Conservation (phyloP, 164 flowering plant genomes). For the Piper longum region DNA sequence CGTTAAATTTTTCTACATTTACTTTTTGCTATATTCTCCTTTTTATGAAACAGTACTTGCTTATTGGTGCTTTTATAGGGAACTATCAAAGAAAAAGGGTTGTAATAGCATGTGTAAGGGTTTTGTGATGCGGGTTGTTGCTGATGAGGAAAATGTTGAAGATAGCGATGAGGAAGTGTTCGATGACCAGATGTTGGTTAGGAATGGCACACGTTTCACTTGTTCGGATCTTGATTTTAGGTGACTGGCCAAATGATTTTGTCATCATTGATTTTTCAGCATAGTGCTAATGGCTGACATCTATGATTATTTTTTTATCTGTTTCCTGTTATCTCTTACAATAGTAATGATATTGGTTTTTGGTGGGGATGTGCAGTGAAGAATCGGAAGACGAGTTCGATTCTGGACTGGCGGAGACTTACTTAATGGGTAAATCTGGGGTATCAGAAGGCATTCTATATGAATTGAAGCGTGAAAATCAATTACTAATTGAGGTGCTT, state of each 20-base stretch:
- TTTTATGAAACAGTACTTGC: no score
- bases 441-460: constrained; percentile 1
- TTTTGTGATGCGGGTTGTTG: constrained; percentile 1
- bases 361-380: background rate
- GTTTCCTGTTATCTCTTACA: background rate
- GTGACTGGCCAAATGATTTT: background rate
- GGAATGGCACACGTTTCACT: background rate
- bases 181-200: background rate
- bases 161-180: background rate
- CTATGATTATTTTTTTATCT: background rate
- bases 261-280: background rate
- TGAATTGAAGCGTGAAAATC: constrained; percentile 1
- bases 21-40: background rate
- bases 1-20: background rate
- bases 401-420: background rate
- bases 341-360: background rate
- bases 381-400: background rate
- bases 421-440: constrained; percentile 2
- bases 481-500: background rate
- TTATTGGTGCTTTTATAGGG: background rate
- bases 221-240: constrained; percentile 1
- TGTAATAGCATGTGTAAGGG: background rate
- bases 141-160: constrained; percentile 1
- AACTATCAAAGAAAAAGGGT: background rate
- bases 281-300: background rate